Conservation (phyloP, 176 grass and related monocot genomes). For the Carex kokanica region DNA sequence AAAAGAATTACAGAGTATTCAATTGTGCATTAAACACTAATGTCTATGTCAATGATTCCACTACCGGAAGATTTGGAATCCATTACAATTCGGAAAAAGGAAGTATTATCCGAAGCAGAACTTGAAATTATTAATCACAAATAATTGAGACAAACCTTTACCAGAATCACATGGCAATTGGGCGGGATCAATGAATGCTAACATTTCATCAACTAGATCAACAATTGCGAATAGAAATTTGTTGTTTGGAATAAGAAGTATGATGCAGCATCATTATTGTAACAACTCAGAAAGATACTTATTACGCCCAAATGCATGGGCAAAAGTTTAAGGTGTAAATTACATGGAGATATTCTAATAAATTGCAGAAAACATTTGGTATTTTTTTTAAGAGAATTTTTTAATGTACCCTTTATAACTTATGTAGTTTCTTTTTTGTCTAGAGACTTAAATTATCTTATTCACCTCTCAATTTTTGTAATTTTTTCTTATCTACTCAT, state of each 20-base stretch:
- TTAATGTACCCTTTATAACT: too few relatives aligned
- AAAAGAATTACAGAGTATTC: neutral
- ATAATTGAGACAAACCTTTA: neutral
- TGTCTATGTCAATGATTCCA: neutral
- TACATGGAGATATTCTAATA: too few relatives aligned
- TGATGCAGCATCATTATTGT: neutral
- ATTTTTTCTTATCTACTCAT: too few relatives aligned
- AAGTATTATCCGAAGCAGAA: neutral
- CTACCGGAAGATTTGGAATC: neutral
- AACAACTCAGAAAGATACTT: neutral
- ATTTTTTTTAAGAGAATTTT: neutral
- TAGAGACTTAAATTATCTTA: too few relatives aligned
- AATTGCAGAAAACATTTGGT: too few relatives aligned
- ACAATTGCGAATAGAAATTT: neutral
- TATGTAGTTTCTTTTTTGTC: too few relatives aligned
- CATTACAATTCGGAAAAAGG: neutral
- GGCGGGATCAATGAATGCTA: neutral
- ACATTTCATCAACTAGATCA: neutral
- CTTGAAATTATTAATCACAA: neutral
- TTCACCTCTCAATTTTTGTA: too few relatives aligned
- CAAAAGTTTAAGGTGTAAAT: neutral
- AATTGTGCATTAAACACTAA: neutral
- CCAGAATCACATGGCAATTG: neutral
- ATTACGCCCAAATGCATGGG: neutral
- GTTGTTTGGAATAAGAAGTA: neutral